Conservation (phyloP, 2,329 filamentous ascomycete species). For the Hortaea sp. region DNA sequence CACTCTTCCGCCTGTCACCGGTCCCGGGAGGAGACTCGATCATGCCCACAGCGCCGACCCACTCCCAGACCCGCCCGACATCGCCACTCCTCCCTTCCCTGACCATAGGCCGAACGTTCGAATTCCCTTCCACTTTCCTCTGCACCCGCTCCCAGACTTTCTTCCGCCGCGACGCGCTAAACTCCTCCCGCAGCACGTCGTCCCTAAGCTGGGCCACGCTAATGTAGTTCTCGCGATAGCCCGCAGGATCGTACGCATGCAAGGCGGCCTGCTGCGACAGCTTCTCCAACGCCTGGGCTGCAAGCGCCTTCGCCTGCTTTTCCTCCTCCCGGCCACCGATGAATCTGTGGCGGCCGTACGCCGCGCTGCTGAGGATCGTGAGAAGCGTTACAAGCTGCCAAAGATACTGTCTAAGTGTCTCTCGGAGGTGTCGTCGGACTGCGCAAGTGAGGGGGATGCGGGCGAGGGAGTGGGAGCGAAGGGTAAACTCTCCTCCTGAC, state of each 20-base stretch:
- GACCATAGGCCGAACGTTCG: constrained; percentile 75
- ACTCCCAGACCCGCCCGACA: constrained; percentile 57
- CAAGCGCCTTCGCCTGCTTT: constrained; percentile 68
- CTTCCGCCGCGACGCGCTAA: constrained; percentile 65
- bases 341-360: constrained; percentile 57
- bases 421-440: constrained; percentile 65
- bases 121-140: constrained; percentile 82
- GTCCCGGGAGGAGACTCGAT: constrained; percentile 18
- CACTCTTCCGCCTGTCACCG: constrained; percentile 8
- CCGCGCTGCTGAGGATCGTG: constrained; percentile 35
- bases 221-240: constrained; percentile 65
- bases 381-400: constrained; percentile 64
- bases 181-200: constrained; percentile 75
- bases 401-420: constrained; percentile 78
- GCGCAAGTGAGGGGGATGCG: constrained; percentile 78
- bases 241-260: constrained; percentile 54
- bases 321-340: constrained; percentile 54
- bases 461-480: constrained; percentile 84
- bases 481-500: constrained; percentile 44
- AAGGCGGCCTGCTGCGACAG: constrained; percentile 75
- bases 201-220: constrained; percentile 84
- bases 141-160: constrained; percentile 76
- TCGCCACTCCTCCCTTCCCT: constrained; percentile 47
- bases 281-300: constrained; percentile 72
- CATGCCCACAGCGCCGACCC: constrained; percentile 48